Evolutionary conservation across 768 basidiomycete genomes (phyloP).

Genomic region (Chalciporus pseudorubinellus): DNA sequence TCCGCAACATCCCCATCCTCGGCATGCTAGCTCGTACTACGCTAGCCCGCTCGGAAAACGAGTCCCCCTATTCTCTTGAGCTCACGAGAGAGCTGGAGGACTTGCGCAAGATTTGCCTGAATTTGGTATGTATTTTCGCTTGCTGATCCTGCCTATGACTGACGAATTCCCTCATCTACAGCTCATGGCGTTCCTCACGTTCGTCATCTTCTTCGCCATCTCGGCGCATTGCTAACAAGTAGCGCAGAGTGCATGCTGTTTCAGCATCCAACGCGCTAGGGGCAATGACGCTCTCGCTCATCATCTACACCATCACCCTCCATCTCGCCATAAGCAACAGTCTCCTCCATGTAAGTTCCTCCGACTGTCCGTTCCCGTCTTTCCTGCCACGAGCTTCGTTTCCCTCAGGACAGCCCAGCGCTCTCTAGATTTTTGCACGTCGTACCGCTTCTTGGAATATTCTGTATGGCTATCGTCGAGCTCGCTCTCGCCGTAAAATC

Average conservation of each 20-base stretch:
- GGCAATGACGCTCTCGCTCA: conserved; percentile 23
- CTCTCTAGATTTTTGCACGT: conserved; percentile 21
- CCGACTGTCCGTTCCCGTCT: neutral
- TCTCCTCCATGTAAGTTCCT: conserved; percentile 17
- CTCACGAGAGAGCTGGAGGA: conserved; percentile 21
- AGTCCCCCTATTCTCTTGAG: conserved; percentile 9
- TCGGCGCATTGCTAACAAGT: neutral
- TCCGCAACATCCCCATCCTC: neutral
- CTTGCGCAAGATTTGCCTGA: conserved; percentile 20
- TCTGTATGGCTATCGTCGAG: conserved; percentile 16
- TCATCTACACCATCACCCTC: conserved; percentile 31
- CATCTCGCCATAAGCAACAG: conserved; percentile 17
- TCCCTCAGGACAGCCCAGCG: conserved; percentile 10
- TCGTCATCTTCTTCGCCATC: conserved; percentile 1
- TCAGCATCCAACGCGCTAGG: conserved; percentile 18
- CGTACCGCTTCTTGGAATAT: conserved; percentile 28
- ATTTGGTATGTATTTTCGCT: conserved; percentile 13
- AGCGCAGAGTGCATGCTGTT: conserved; percentile 20
- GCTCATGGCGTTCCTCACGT: conserved; percentile 31
- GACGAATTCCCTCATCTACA: conserved; percentile 2
- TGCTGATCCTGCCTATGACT: neutral
- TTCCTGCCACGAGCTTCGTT: neutral
- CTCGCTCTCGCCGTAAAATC: conserved; percentile 22
- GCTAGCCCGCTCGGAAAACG: neutral
- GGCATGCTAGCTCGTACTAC: neutral